These are phyloP conservation scores for Candida andamanensis DNA, from an alignment of 805 yeast species.

Conservation along the genomic window DNA sequence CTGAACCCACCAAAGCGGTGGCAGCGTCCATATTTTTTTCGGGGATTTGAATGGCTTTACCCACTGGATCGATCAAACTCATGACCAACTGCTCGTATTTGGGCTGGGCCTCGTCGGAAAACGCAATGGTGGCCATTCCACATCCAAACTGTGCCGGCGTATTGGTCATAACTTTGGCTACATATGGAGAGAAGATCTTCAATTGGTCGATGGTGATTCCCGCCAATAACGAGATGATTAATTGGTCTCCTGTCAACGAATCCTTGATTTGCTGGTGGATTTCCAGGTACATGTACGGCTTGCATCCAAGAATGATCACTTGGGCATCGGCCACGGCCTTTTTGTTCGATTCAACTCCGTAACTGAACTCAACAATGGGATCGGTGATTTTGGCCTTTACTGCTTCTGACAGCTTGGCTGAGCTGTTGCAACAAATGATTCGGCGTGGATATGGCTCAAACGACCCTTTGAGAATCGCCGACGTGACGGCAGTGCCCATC, in stretches of 20 bases:
- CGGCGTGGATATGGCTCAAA: slow-evolving; percentile 57
- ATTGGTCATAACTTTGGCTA: slow-evolving; percentile 96
- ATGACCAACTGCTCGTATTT: slow-evolving; percentile 43
- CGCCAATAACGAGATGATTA: slow-evolving; percentile 80
- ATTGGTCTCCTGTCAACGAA: slow-evolving; percentile 45
- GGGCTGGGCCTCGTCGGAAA: slow-evolving; percentile 46
- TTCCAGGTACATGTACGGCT: slow-evolving; percentile 72
- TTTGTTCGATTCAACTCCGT: slow-evolving; percentile 39
- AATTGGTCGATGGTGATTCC: slow-evolving; percentile 85
- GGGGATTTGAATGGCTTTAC: slow-evolving; percentile 62
- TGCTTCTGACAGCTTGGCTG: slow-evolving; percentile 30
- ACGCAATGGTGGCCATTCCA: slow-evolving; percentile 92
- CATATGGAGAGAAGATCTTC: slow-evolving; percentile 44
- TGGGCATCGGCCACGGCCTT: slow-evolving; percentile 61
- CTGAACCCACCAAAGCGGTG: slow-evolving; percentile 92
- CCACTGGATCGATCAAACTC: slow-evolving; percentile 58
- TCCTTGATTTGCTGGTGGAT: slow-evolving; percentile 49
- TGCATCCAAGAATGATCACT: slow-evolving; percentile 76
- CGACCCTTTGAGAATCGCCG: slow-evolving; percentile 58
- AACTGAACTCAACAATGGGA: slow-evolving; percentile 47
- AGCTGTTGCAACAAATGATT: slow-evolving; percentile 74
- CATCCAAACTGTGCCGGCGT: slow-evolving; percentile 91
- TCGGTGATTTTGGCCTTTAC: slow-evolving; percentile 40
- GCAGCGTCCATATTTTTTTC: slow-evolving; percentile 97
- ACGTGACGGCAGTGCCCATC: slow-evolving; percentile 89